Percentiles rank a stretch among this genome's conserved stretches.
Conservation (phyloP, 768 basidiomycete genomes). For the Lactarius tabidus region DNA sequence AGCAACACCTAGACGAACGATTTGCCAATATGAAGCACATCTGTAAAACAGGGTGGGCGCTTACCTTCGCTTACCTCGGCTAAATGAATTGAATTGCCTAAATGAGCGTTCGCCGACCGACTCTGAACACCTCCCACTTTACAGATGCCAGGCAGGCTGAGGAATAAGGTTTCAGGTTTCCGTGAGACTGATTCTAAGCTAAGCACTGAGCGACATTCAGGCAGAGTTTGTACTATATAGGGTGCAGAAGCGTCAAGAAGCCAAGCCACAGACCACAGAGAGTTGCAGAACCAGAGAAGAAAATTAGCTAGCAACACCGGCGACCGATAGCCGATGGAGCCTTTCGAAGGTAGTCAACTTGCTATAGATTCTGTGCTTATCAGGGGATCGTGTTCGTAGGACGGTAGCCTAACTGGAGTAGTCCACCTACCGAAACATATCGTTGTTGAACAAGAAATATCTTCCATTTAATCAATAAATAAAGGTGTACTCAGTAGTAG, state of each 20-base stretch:
- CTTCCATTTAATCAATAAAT: neutral
- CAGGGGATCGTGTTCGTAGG: neutral
- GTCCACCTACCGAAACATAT: neutral
- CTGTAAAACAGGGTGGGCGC: no score
- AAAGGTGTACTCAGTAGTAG: neutral
- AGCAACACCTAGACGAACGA: no score
- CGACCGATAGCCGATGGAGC: neutral
- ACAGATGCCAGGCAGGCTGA: neutral
- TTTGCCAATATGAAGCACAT: no score
- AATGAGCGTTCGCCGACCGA: no score
- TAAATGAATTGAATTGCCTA: no score
- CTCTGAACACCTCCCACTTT: no score
- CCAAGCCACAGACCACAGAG: neutral
- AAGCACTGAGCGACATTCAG: neutral
- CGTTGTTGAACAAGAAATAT: neutral
- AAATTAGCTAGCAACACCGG: neutral
- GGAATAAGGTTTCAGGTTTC: neutral
- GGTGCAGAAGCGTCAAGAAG: neutral
- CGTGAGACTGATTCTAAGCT: neutral
- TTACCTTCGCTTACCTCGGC: no score
- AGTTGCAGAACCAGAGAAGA: neutral
- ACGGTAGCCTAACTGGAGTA: neutral
- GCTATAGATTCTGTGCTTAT: neutral
- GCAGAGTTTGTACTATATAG: neutral
- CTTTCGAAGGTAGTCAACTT: neutral